Base-by-base conservation (phyloP, 441 rosid genomes). In the Arabidopsis lyrata region DNA sequence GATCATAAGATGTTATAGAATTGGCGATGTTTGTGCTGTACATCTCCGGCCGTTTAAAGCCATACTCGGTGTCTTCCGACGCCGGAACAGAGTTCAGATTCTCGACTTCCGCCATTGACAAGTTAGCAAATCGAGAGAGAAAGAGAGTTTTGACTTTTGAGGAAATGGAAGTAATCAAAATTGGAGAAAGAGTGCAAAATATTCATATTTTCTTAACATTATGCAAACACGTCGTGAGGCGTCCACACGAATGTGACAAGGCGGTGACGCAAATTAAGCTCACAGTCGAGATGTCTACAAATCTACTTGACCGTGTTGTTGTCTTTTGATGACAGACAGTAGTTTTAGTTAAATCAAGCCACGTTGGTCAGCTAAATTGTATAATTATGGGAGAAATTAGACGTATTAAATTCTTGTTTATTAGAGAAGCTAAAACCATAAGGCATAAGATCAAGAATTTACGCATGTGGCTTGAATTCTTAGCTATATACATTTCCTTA, bases 41-140 rank as follows among this genome's bases (percentile, higher is more conserved):
- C 99, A 95, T 95, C 85, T 92, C 99, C 53, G 82, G 63, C 16
- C 97, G 82, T 72, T 78, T 83, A 84, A 95, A 92, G 3, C 96
- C 98, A 60, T 64, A 89, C 73, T 87, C 86, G 15, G 79, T 81
- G 29, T 76, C 92, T 10, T 87, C 94, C 48, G 84, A 85, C 16
- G 77, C 79, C 61, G 77, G 34, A 32, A 81, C 61, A 2, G 79
- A 35, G 42, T 81, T 77, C 70, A 72, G 7, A 62, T 66, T 79
- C 63, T 71, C 80, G 16, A 66, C 20, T 8, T 10, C 76, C 31
- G 84, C 79, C 90, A 86, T 86, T 12, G 78, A 39, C 38, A 22
- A 0, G 54, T 18, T 0, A 42, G 20, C 18, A 24, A 50, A 53
- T 42, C 5, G 18, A 50, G 27, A 72, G 66, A 27, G 63, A 59